Conservation (phyloP, 345 rosid species). For the Euphorbia tirucalli region DNA sequence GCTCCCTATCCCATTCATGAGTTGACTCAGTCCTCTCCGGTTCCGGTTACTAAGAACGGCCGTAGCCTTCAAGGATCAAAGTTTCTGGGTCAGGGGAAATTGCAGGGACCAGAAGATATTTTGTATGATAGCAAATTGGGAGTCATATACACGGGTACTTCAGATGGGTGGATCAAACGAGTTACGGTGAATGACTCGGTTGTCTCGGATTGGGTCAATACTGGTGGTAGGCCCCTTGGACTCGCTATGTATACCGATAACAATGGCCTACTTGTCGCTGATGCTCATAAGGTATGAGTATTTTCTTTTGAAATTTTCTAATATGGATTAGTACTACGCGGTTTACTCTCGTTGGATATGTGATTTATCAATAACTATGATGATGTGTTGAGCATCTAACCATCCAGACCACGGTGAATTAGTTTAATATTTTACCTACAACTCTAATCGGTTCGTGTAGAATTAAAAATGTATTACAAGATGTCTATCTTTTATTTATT, state of each 20-base stretch:
- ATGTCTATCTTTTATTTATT: too few species aligned
- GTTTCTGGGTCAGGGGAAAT: slow-evolving; percentile 38
- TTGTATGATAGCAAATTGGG: slow-evolving; percentile 38
- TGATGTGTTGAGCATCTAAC: too few species aligned
- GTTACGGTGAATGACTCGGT: slow-evolving; percentile 50
- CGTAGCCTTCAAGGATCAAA: slow-evolving; percentile 46
- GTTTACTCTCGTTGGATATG: too few species aligned
- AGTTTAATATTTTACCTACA: too few species aligned
- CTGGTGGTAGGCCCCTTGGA: slow-evolving; percentile 88
- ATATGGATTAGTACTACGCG: too few species aligned
- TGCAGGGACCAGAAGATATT: slow-evolving; percentile 63
- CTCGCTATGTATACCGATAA: slow-evolving; percentile 38
- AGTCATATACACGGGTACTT: slow-evolving; percentile 52
- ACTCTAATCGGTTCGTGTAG: too few species aligned
- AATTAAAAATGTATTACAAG: too few species aligned
- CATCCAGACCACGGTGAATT: too few species aligned
- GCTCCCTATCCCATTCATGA: slow-evolving; percentile 46
- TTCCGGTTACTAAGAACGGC: slow-evolving; percentile 27
- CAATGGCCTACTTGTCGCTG: slow-evolving; percentile 58
- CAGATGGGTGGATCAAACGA: slow-evolving; percentile 85
- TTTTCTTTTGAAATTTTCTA: too few species aligned
- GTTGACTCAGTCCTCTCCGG: slow-evolving; percentile 16
- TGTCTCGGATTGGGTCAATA: slow-evolving; percentile 57
- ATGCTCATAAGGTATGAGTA: slow-evolving; percentile 61
- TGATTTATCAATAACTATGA: too few species aligned